phyloP scores from a whole-genome alignment of 192 early-diverging fungal genomes.

The Linnemannia hyalina region DNA sequence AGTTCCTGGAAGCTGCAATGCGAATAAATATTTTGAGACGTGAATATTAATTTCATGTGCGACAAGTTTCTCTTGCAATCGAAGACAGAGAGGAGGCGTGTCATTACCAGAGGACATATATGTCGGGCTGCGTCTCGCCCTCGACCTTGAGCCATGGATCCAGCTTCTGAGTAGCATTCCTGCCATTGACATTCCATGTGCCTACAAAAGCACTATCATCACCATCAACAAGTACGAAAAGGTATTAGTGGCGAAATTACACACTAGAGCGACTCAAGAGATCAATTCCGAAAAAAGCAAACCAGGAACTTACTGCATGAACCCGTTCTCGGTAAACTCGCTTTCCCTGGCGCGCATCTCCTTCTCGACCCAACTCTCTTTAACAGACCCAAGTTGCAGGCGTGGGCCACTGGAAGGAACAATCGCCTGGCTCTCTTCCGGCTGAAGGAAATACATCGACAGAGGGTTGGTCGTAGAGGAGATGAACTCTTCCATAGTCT shows the following conservation, averaged over 20 bases:
- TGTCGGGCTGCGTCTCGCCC: slow-evolving; percentile 62
- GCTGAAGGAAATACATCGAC: slow-evolving; percentile 48
- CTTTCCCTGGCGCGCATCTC: slow-evolving; percentile 42
- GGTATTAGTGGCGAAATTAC: neutral
- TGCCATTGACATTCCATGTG: slow-evolving; percentile 94
- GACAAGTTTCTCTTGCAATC: neutral
- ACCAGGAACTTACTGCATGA: slow-evolving; percentile 34
- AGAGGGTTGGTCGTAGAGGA: slow-evolving; percentile 37
- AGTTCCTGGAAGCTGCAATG: slow-evolving; percentile 89
- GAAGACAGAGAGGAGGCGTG: neutral
- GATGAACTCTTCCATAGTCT: slow-evolving; percentile 46
- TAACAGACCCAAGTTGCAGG: slow-evolving; percentile 38
- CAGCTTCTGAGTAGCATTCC: slow-evolving; percentile 69
- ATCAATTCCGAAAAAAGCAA: neutral
- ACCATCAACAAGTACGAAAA: neutral
- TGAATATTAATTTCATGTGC: neutral
- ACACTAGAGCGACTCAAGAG: no score
- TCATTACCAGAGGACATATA: slow-evolving; percentile 80
- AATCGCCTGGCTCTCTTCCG: slow-evolving; percentile 30
- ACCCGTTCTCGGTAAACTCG: slow-evolving; percentile 35
- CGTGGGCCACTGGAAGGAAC: slow-evolving; percentile 1
- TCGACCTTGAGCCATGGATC: slow-evolving; percentile 74
- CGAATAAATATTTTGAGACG: slow-evolving; percentile 6
- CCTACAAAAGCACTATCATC: slow-evolving; percentile 76
- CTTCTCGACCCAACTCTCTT: slow-evolving; percentile 46